Evolutionary conservation across 371 early-diverging fungal genomes (phyloP).

Genomic region (Saksenaea vasiformis): DNA sequence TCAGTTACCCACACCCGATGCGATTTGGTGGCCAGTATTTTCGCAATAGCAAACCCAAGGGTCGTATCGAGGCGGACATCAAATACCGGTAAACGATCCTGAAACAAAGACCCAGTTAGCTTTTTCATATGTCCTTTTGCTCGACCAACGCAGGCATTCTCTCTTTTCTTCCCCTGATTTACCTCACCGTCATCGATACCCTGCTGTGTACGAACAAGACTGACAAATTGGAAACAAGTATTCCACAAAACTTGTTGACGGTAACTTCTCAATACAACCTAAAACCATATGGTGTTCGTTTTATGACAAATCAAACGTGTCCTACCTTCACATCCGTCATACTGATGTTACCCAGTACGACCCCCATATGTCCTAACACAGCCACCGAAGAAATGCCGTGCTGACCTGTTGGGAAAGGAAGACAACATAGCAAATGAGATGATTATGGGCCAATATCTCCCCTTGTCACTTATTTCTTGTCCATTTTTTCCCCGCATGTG

Average conservation of each 20-base stretch:
- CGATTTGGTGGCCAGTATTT: slow-evolving; percentile 77
- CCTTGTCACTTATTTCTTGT: not conserved
- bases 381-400: slow-evolving; percentile 65
- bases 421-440: not conserved
- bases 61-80: slow-evolving; percentile 72
- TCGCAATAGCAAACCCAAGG: slow-evolving; percentile 70
- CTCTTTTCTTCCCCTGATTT: slow-evolving; percentile 5
- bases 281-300: not conserved
- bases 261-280: slow-evolving; percentile 48
- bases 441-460: not conserved
- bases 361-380: slow-evolving; percentile 57
- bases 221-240: slow-evolving; percentile 56
- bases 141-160: not conserved
- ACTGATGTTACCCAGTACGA: slow-evolving; percentile 68
- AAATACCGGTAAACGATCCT: slow-evolving; percentile 79
- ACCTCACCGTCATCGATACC: slow-evolving; percentile 55
- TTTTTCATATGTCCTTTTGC: not conserved
- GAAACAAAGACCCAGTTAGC: slow-evolving; percentile 6
- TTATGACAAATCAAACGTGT: not conserved
- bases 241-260: slow-evolving; percentile 49
- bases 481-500: too few relatives aligned
- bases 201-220: slow-evolving; percentile 44
- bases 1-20: slow-evolving; percentile 85
- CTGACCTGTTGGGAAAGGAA: slow-evolving; percentile 32
- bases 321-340: slow-evolving; percentile 68